A percentile compares a stretch with the other conserved stretches of the same genome.
Evolutionary conservation across 495 filamentous ascomycete genomes (phyloP).

Genomic region (Apodospora peruviana): DNA sequence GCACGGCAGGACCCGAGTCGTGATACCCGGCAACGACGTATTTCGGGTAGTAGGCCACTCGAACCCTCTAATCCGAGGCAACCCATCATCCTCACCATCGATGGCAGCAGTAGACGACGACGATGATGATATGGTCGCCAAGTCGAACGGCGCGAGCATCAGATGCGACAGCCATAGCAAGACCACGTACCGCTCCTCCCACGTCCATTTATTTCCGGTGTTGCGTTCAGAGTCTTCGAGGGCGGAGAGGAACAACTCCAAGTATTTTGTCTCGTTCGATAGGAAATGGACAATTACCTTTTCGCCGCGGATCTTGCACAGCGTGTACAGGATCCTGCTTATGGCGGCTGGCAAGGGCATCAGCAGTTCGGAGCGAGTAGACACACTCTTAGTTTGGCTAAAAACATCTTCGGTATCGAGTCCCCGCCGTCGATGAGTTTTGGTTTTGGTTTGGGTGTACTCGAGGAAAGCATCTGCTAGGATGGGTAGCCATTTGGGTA

Average conservation of each 20-base stretch:
- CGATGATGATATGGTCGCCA: slow-evolving; percentile 70
- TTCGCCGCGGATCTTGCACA: slow-evolving; percentile 91
- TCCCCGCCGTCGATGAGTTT: too few relatives aligned
- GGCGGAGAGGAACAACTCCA: slow-evolving; percentile 71
- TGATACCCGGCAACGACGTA: slow-evolving; percentile 58
- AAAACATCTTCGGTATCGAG: not conserved
- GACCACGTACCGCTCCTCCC: slow-evolving; percentile 86
- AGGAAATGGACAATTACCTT: slow-evolving; percentile 89
- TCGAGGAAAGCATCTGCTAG: slow-evolving; percentile 70
- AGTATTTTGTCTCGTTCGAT: slow-evolving; percentile 75
- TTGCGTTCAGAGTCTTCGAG: slow-evolving; percentile 45
- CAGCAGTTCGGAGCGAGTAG: slow-evolving; percentile 37
- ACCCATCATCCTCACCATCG: slow-evolving; percentile 31
- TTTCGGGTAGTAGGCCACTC: slow-evolving; percentile 29
- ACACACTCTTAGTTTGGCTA: slow-evolving; percentile 15
- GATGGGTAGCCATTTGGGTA: slow-evolving; percentile 65
- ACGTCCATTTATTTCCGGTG: slow-evolving; percentile 44
- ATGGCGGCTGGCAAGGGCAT: slow-evolving; percentile 63
- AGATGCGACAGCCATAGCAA: slow-evolving; percentile 92
- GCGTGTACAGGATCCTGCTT: slow-evolving; percentile 73
- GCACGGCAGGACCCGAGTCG: slow-evolving; percentile 63
- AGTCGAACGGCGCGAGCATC: slow-evolving; percentile 86
- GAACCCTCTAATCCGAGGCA: slow-evolving; percentile 30
- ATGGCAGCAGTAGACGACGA: slow-evolving; percentile 7
- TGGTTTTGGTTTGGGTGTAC: slow-evolving; percentile 55